Evolutionary conservation across 2,329 filamentous ascomycete species (phyloP).

Genomic region (Seiridium unicorne): DNA sequence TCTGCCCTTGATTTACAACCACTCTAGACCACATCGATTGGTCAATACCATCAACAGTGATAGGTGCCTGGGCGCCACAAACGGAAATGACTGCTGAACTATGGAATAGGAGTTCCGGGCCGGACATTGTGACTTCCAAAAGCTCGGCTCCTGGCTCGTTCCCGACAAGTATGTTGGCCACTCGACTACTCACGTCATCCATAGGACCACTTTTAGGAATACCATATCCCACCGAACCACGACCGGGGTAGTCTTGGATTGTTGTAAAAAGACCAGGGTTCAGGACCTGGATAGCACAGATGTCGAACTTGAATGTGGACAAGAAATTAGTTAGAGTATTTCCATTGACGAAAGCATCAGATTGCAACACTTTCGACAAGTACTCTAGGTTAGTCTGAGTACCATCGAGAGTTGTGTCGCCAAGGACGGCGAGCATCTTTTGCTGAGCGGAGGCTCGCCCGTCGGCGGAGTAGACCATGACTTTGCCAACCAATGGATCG

Average conservation of each 20-base stretch:
- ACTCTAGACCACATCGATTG: too few relatives aligned
- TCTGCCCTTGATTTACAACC: too few relatives aligned
- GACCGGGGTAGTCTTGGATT: constrained; percentile 57
- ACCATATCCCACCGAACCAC: constrained; percentile 55
- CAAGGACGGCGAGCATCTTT: neutral
- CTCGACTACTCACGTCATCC: constrained; percentile 56
- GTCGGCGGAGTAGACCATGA: constrained; percentile 26
- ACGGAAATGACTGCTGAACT: too few relatives aligned
- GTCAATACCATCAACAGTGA: too few relatives aligned
- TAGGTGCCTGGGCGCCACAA: too few relatives aligned
- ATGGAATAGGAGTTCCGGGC: constrained; percentile 47
- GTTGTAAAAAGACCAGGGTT: constrained; percentile 55
- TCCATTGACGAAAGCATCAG: constrained; percentile 42
- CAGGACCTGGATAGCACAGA: constrained; percentile 54
- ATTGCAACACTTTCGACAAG: constrained; percentile 20
- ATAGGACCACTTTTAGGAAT: constrained; percentile 61
- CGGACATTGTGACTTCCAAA: constrained; percentile 59
- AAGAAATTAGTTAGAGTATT: constrained; percentile 58
- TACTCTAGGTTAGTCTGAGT: neutral
- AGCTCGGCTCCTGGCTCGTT: constrained; percentile 50
- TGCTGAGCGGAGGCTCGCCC: neutral
- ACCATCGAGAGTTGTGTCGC: neutral
- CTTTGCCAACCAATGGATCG: constrained; percentile 56
- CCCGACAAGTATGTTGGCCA: constrained; percentile 60
- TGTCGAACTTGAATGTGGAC: constrained; percentile 44